Conservation (phyloP, 306 rosid species). For the Rosa chinensis region DNA sequence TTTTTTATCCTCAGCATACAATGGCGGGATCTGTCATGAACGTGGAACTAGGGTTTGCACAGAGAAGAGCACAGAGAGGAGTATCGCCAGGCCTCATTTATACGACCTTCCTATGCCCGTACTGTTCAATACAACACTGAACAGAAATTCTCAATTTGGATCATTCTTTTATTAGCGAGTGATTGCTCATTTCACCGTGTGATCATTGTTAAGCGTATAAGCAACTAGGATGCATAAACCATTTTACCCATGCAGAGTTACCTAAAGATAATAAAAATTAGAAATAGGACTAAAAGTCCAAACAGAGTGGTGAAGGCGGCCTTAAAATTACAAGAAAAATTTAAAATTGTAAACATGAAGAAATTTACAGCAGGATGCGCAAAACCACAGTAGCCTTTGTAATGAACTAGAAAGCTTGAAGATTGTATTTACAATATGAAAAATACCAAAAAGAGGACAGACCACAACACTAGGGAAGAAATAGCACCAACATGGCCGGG, state of each 20-base stretch:
- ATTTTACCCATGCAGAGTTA: not conserved
- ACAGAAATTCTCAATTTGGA: not conserved
- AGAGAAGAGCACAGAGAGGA: too few relatives aligned
- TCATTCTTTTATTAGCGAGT: not conserved
- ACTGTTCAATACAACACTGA: too few relatives aligned
- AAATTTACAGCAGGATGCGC: not conserved
- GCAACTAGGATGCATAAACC: not conserved
- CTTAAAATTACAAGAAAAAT: not conserved
- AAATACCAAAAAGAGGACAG: not conserved
- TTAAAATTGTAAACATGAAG: not conserved
- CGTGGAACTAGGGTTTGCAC: too few relatives aligned
- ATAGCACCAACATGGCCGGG: not conserved
- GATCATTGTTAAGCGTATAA: not conserved
- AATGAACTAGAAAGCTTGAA: conserved; percentile 6
- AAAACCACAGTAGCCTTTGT: conserved; percentile 10
- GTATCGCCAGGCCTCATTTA: too few relatives aligned
- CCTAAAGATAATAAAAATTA: not conserved
- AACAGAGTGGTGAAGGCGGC: not conserved
- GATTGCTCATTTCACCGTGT: not conserved
- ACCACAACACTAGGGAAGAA: not conserved
- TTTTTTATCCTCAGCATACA: not conserved
- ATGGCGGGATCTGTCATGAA: not conserved
- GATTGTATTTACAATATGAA: conserved; percentile 46
- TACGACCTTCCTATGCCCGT: too few relatives aligned
- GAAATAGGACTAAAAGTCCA: not conserved